Evolutionary conservation across 2,329 filamentous ascomycete species (phyloP), one percentile per base, ranked within the genome.

Genomic region (Cladosporium phlei): DNA sequence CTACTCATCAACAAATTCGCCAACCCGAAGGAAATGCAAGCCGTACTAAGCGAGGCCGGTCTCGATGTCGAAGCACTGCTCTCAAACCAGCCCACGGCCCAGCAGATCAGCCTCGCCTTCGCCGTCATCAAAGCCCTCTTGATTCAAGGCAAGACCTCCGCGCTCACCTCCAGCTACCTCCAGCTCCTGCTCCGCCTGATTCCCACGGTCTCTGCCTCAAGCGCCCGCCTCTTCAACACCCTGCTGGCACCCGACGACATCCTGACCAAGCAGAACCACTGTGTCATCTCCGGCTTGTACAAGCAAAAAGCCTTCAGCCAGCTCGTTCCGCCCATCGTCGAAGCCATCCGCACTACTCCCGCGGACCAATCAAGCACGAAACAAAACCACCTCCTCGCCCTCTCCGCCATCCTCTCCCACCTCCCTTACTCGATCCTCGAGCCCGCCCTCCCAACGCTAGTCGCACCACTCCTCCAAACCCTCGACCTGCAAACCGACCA

Each of bases 221-320:
- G 78, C 27, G 77, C 80, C 1, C 72, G 73, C 38, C 74, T 77
- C 20, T 85, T 85, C 55, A 64, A 72, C 11, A 75, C 76, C 7
- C 70, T 85, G 3, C 70, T 85, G 4, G 69, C 77, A 20, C 72
- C 78, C 2, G 79, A 83, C 53, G 78, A 82, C 51, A 67, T 85
- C 17, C 65, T 85, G 27, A 79, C 72, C 10, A 73, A 77, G 50
- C 65, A 72, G 28, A 85, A 85, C 55, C 75, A 79, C 51, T 82
- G 80, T 50, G 72, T 73, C 14, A 75, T 85, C 28, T 77, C 80
- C 3, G 70, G 80, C 3, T 69, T 85, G 2, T 75, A 78, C 53
- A 82, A 80, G 57, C 82, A 85, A 56, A 79, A 78, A 51, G 72
- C 77, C 30, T 85, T 85, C 64, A 73, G 72, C 22, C 75, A 79